These are phyloP conservation scores for Gentiana dahurica DNA, from an alignment of 257 asterid species.

Conservation along the genomic window DNA sequence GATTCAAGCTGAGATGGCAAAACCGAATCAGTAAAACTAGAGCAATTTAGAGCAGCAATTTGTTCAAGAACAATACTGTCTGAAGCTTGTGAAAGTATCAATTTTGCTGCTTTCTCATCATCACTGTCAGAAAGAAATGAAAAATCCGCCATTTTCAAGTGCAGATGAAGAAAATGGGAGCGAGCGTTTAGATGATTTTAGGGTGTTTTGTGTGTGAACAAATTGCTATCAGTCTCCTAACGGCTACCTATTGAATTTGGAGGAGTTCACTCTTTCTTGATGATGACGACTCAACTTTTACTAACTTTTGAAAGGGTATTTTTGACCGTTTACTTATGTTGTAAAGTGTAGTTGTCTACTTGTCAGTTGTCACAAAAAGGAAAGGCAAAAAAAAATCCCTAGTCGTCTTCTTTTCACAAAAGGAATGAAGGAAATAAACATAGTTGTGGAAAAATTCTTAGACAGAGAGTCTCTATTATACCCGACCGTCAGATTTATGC, in stretches of 20 bases:
- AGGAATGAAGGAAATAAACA: too few species aligned
- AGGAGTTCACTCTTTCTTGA: slow-evolving; percentile 4
- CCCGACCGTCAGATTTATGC: too few species aligned
- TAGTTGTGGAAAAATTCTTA: too few species aligned
- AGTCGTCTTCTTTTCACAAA: too few species aligned
- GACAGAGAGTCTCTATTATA: too few species aligned
- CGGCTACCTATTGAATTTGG: slow-evolving; percentile 45
- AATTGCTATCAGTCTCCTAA: slow-evolving; percentile 10
- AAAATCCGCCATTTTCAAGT: slow-evolving; percentile 42
- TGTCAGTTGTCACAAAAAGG: too few species aligned
- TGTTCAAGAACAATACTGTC: slow-evolving; percentile 69
- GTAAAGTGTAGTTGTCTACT: too few species aligned
- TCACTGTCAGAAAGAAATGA: slow-evolving; percentile 67
- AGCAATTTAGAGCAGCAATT: slow-evolving; percentile 66
- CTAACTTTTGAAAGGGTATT: too few species aligned
- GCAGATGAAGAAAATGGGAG: too few species aligned
- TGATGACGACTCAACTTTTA: background rate
- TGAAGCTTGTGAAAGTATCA: slow-evolving; percentile 63
- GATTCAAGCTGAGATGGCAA: slow-evolving; percentile 72
- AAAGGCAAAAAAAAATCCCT: too few species aligned
- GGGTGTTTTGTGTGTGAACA: slow-evolving; percentile 4
- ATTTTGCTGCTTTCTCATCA: slow-evolving; percentile 71
- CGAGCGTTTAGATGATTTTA: background rate
- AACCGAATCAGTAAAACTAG: slow-evolving; percentile 49
- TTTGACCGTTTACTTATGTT: too few species aligned